Conservation (phyloP, 2,329 filamentous ascomycete species). For the Teratosphaeria nubilosa region DNA sequence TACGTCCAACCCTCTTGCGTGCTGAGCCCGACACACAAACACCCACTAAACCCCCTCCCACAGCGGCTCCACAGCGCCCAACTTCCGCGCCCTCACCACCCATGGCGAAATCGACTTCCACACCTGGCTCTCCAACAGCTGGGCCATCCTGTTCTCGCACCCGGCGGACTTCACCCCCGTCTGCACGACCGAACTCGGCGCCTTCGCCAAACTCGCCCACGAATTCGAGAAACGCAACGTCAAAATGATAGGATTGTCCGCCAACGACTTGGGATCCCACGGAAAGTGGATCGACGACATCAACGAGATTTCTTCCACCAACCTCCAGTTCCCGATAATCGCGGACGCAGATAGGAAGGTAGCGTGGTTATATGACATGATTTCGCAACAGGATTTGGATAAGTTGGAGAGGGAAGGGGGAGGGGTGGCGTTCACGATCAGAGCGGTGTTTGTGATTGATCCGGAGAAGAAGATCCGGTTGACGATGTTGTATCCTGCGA, state of each 20-base stretch:
- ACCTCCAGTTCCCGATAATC: constrained; percentile 41
- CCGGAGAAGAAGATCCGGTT: constrained; percentile 86
- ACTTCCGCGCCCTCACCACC: constrained; percentile 76
- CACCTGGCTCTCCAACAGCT: constrained; percentile 57
- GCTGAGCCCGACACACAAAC: not conserved
- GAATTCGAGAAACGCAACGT: constrained; percentile 81
- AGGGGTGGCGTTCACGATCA: constrained; percentile 79
- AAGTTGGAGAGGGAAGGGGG: constrained; percentile 22
- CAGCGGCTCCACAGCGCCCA: constrained; percentile 51
- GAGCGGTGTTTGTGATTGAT: constrained; percentile 90
- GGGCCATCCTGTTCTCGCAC: constrained; percentile 77
- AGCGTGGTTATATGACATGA: constrained; percentile 41
- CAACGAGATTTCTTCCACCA: constrained; percentile 36
- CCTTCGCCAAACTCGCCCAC: constrained; percentile 78
- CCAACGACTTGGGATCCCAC: constrained; percentile 78
- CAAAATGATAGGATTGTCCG: constrained; percentile 80
- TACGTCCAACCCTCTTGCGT: not conserved
- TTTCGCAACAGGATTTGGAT: constrained; percentile 26
- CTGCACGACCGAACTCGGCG: constrained; percentile 90
- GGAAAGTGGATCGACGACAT: constrained; percentile 80
- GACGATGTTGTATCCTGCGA: constrained; percentile 86
- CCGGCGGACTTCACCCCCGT: constrained; percentile 86
- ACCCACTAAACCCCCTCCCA: not conserved
- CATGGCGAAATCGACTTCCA: constrained; percentile 48
- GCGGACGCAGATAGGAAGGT: constrained; percentile 40